Percentiles rank a stretch among this genome's conserved stretches.
Conservation (phyloP, 768 basidiomycete species). For the Tulasnella sp. region DNA sequence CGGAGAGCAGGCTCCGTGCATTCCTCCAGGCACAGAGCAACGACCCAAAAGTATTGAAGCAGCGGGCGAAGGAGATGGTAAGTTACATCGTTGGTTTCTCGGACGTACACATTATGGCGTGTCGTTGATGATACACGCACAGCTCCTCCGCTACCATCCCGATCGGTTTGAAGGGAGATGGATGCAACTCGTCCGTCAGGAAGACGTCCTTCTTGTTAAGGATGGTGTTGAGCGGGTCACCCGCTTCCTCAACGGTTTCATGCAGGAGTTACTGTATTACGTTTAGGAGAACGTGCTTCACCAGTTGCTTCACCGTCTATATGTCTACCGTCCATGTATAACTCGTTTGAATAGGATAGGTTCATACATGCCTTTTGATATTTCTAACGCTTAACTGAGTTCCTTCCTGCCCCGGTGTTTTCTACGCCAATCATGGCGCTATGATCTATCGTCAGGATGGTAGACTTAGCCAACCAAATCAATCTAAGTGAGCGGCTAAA, state of each 20-base stretch:
- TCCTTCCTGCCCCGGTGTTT: slow-evolving; percentile 47
- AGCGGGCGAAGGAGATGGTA: slow-evolving; percentile 15
- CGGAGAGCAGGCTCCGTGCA: slow-evolving; percentile 15
- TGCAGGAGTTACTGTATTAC: too few relatives aligned
- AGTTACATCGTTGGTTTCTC: neutral
- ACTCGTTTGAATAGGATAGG: too few relatives aligned
- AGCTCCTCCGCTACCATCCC: slow-evolving; percentile 20
- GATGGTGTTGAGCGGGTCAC: slow-evolving; percentile 16
- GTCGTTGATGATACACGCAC: too few relatives aligned
- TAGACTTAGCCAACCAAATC: slow-evolving; percentile 16
- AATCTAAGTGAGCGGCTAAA: slow-evolving; percentile 10
- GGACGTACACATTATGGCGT: neutral
- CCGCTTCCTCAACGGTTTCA: slow-evolving; percentile 17
- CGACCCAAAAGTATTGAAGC: slow-evolving; percentile 11
- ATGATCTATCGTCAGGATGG: slow-evolving; percentile 36
- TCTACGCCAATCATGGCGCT: slow-evolving; percentile 59
- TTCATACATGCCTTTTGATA: too few relatives aligned
- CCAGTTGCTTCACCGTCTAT: too few relatives aligned
- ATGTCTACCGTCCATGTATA: too few relatives aligned
- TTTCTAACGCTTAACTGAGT: slow-evolving; percentile 29
- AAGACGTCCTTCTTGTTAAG: slow-evolving; percentile 14
- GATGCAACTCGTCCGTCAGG: slow-evolving; percentile 13
- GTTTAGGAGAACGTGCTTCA: too few relatives aligned
- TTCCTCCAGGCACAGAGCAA: neutral
- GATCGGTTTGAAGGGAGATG: slow-evolving; percentile 18